Evolutionary conservation across 2,329 filamentous ascomycete genomes (phyloP).

Genomic region (Acrocalymma vagum): DNA sequence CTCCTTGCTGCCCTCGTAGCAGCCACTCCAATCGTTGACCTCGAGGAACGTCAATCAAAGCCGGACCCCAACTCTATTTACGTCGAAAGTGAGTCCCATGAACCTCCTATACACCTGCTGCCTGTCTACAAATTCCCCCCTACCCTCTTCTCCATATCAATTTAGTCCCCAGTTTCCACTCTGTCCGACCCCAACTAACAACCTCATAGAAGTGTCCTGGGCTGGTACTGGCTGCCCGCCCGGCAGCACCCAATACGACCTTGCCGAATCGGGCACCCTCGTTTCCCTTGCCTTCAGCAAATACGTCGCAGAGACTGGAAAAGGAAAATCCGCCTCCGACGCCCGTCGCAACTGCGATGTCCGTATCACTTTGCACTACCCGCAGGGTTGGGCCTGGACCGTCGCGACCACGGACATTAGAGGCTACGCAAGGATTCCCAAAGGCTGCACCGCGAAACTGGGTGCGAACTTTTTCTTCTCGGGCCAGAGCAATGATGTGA

Average conservation of each 20-base stretch:
- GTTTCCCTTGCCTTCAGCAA: slow-evolving; percentile 19
- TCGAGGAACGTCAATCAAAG: slow-evolving; percentile 5
- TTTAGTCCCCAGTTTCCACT: too few species aligned
- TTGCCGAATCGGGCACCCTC: slow-evolving; percentile 17
- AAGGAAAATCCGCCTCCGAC: slow-evolving; percentile 10
- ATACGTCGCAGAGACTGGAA: slow-evolving; percentile 17
- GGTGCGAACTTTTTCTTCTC: slow-evolving; percentile 16
- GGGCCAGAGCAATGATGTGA: slow-evolving; percentile 17
- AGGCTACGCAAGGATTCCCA: slow-evolving; percentile 17
- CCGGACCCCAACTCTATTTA: slow-evolving; percentile 13
- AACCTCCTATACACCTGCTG: background rate
- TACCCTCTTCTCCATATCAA: background rate
- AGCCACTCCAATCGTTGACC: slow-evolving; percentile 10
- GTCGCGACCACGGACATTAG: slow-evolving; percentile 17
- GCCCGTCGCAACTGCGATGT: slow-evolving; percentile 24
- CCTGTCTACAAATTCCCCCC: background rate
- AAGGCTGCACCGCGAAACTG: slow-evolving; percentile 11
- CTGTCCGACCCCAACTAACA: background rate
- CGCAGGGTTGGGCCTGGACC: slow-evolving; percentile 18
- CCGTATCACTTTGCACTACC: slow-evolving; percentile 20
- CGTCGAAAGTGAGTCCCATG: slow-evolving; percentile 16
- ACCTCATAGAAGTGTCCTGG: slow-evolving; percentile 18
- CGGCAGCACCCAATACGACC: slow-evolving; percentile 10
- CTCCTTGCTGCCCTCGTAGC: slow-evolving; percentile 9
- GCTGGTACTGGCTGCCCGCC: slow-evolving; percentile 23